Base-by-base conservation (phyloP, 2,329 filamentous ascomycete species). In the Cladosporium halotolerans region DNA sequence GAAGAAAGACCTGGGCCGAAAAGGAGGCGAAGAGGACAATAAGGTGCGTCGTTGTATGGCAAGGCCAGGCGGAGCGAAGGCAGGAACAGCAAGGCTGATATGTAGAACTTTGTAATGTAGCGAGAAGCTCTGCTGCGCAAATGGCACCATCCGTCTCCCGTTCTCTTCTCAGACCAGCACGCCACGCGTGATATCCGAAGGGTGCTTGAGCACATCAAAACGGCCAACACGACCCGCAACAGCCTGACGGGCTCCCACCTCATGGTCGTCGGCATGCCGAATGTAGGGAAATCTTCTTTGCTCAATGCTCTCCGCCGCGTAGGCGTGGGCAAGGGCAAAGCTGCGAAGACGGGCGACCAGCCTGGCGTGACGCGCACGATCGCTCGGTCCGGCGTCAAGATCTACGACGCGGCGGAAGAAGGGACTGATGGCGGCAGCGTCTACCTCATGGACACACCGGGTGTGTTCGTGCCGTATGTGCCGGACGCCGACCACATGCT, bases 231-330 rank as follows among this genome's bases (percentile, higher is more conserved):
- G n/a, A 66, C 71, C 23, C 68, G 70, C 31, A 76, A 83, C 61
- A 81, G 80, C 18, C 73, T 97, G n/a, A 84, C 88, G 7, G 91
- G 90, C n/a, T 80, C 89, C 61, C 82, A 90, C 45, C 81, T 90
- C 53, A 80, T 99, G 69, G 82, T 97, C 1, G 91, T 97, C 11
- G 93, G 93, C 52, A 96, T 99, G 91, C 93, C 93, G 34, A 99
- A 99, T 67, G 89, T 96, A 0, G 93, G 93, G 34, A 99, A 99
- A 72, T 95, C 89, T 44, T 90, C 91, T 1, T 77, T 99, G n/a
- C 81, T 99, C 40, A 99, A 99, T 69, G 81, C 84, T 13, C 79
- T 97, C 45, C 85, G 93, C 16, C 80, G 77, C 39, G 75, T 79
- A 14, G 89, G 89, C 39, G 79, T 88, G 60, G 72, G 76, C 49